phyloP scores from a whole-genome alignment of 2,329 filamentous ascomycete species.

The Nemania sp. region DNA sequence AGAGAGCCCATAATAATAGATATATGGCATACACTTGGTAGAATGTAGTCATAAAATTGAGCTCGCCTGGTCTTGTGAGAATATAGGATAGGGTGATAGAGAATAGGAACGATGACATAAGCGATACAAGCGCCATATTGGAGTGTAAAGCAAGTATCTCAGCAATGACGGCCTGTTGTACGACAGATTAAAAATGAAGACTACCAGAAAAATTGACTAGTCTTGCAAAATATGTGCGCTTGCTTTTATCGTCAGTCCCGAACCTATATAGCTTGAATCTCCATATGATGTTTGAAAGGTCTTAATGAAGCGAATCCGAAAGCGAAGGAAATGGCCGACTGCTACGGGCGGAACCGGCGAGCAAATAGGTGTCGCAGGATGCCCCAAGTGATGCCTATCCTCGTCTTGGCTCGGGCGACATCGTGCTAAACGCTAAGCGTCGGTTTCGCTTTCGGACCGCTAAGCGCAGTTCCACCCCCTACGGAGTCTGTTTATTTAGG shows the following conservation, averaged over 20 bases:
- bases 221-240: background rate
- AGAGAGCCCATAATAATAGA: conserved; percentile 15
- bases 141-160: background rate
- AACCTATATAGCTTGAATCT: no score
- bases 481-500: no score
- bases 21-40: conserved; percentile 4
- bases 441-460: conserved; percentile 16
- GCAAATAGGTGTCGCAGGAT: no score
- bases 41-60: conserved; percentile 10
- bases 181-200: no score
- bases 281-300: no score
- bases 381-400: no score
- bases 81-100: conserved; percentile 16
- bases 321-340: background rate
- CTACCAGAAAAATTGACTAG: no score
- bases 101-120: conserved; percentile 4
- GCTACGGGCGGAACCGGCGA: background rate
- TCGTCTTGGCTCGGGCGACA: background rate
- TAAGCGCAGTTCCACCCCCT: background rate
- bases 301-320: conserved; percentile 14
- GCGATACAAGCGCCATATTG: conserved; percentile 15
- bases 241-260: background rate
- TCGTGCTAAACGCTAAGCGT: background rate
- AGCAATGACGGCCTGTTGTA: no score
- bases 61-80: conserved; percentile 11